These are phyloP conservation scores for Metschnikowia amazonensis DNA, from an alignment of 805 yeast genomes.

Conservation along the genomic window DNA sequence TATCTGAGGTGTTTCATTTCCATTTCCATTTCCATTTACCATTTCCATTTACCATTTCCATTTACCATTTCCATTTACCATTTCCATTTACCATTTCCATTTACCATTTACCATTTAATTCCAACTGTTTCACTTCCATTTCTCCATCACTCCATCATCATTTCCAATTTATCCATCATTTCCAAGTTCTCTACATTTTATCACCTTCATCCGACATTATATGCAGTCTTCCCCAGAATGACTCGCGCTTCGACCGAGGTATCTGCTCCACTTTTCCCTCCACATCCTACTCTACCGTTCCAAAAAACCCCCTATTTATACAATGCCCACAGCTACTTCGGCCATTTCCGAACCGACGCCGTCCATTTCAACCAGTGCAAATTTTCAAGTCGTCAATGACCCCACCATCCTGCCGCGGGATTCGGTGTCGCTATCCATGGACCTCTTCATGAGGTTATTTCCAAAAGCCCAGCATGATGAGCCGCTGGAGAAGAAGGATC, in stretches of 20 bases:
- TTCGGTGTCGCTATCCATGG: slow-evolving; percentile 30
- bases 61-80: no score
- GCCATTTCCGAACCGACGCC: neutral
- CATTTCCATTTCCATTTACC: no score
- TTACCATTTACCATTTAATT: no score
- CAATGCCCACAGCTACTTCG: slow-evolving; percentile 10
- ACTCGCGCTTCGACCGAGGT: slow-evolving; percentile 6
- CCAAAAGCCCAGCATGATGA: slow-evolving; percentile 19
- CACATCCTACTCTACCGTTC: no score
- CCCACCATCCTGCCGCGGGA: slow-evolving; percentile 25
- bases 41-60: no score
- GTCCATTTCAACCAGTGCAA: slow-evolving; percentile 27
- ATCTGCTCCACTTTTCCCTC: neutral
- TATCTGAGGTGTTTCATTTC: no score
- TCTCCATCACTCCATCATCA: neutral
- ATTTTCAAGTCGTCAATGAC: slow-evolving; percentile 32
- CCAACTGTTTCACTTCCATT: no score
- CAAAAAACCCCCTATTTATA: neutral
- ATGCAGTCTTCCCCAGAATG: slow-evolving; percentile 4
- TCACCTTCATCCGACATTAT: neutral
- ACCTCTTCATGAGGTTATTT: slow-evolving; percentile 31
- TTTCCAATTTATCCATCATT: no score
- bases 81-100: no score
- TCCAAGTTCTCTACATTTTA: no score
- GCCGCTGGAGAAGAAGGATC: slow-evolving; percentile 5